Conservation (phyloP, 192 early-diverging fungal species). For the Funneliformis mosseae region DNA sequence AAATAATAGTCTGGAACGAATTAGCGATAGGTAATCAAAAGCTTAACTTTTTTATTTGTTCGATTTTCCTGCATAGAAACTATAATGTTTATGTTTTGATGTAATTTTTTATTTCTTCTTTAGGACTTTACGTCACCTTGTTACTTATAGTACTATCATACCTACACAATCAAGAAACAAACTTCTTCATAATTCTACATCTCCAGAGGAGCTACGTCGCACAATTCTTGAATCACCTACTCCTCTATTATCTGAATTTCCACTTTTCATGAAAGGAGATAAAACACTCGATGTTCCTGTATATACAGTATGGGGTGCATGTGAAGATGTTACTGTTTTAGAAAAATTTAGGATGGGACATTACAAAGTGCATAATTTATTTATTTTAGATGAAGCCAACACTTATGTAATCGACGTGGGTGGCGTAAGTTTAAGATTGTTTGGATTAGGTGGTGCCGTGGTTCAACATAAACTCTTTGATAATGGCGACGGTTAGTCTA, state of each 20-base stretch:
- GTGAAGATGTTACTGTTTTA: conserved; percentile 61
- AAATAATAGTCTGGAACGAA: background rate
- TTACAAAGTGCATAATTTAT: conserved; percentile 52
- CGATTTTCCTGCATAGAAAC: background rate
- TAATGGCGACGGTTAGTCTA: conserved; percentile 57
- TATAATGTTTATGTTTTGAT: background rate
- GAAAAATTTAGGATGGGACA: conserved; percentile 56
- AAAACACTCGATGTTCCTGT: conserved; percentile 56
- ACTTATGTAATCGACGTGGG: conserved; percentile 56
- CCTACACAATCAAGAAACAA: conserved; percentile 44
- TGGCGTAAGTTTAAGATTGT: conserved; percentile 57
- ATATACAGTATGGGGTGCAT: conserved; percentile 64
- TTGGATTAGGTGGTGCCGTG: conserved; percentile 62
- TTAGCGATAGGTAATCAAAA: background rate
- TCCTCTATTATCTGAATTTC: conserved; percentile 57
- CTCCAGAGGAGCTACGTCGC: conserved; percentile 46
- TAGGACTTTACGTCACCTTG: conserved; percentile 58
- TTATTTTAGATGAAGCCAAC: conserved; percentile 58
- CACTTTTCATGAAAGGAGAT: conserved; percentile 46
- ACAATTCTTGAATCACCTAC: conserved; percentile 44
- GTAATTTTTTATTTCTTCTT: conserved; percentile 6
- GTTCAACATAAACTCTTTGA: conserved; percentile 65
- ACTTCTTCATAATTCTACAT: conserved; percentile 40
- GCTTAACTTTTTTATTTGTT: background rate
- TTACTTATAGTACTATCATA: conserved; percentile 61